These are phyloP conservation scores for Trichothecium roseum DNA, from an alignment of 2,329 filamentous ascomycete species.

Conservation along the genomic window DNA sequence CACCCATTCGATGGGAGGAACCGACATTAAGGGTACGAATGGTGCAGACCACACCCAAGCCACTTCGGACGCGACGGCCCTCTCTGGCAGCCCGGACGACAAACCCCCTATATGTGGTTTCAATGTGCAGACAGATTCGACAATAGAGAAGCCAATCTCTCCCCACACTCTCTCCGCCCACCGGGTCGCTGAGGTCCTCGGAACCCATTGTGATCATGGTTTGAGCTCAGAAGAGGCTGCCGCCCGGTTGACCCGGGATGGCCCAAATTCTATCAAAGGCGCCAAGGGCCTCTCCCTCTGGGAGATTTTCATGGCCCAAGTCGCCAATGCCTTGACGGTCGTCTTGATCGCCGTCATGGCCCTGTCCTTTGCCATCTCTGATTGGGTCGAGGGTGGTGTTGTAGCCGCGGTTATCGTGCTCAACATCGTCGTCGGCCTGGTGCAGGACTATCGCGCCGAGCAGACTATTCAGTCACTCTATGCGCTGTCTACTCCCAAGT, in stretches of 20 bases:
- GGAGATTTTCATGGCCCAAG: slow-evolving; percentile 67
- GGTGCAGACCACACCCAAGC: slow-evolving; percentile 28
- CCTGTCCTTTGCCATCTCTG: slow-evolving; percentile 53
- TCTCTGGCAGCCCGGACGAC: slow-evolving; percentile 23
- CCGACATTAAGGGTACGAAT: slow-evolving; percentile 25
- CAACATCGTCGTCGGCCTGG: slow-evolving; percentile 56
- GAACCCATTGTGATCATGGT: slow-evolving; percentile 43
- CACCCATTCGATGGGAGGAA: slow-evolving; percentile 31
- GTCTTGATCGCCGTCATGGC: slow-evolving; percentile 68
- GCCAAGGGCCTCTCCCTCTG: slow-evolving; percentile 62
- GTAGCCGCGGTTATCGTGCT: slow-evolving; percentile 55
- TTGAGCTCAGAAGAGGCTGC: slow-evolving; percentile 52
- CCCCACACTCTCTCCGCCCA: slow-evolving; percentile 25
- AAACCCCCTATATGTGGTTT: slow-evolving; percentile 26
- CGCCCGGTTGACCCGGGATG: slow-evolving; percentile 54
- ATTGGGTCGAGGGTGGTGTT: slow-evolving; percentile 54
- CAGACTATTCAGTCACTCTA: slow-evolving; percentile 52
- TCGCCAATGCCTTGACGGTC: slow-evolving; percentile 67
- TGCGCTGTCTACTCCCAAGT: slow-evolving; percentile 46
- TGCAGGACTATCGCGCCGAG: slow-evolving; percentile 52
- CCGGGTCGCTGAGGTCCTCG: slow-evolving; percentile 24
- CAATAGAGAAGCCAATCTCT: slow-evolving; percentile 23
- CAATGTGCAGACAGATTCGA: slow-evolving; percentile 15
- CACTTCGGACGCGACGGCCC: slow-evolving; percentile 25
- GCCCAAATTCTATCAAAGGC: slow-evolving; percentile 61